Percentiles rank a stretch among this genome's conserved stretches.
Evolutionary conservation across 257 asterid species (phyloP).

Genomic region (Scutellaria minor): DNA sequence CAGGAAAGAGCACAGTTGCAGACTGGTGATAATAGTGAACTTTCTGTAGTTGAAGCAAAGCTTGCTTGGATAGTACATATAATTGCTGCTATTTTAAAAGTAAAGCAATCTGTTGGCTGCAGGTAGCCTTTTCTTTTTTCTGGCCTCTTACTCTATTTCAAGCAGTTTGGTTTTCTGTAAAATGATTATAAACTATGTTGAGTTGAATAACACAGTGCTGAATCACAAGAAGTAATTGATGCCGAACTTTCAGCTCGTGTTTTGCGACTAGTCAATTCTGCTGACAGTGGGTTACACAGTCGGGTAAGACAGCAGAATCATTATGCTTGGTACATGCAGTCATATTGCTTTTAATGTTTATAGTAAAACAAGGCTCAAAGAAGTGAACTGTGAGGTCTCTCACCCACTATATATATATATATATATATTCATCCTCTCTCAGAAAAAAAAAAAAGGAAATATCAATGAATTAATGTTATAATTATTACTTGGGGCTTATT

Average conservation of each 20-base stretch:
- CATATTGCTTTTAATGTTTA: slow-evolving; percentile 22
- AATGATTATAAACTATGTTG: slow-evolving; percentile 29
- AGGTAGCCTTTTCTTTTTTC: slow-evolving; percentile 49
- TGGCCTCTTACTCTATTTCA: slow-evolving; percentile 23
- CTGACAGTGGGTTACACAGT: slow-evolving; percentile 86
- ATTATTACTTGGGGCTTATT: slow-evolving; percentile 1
- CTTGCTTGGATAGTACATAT: slow-evolving; percentile 98
- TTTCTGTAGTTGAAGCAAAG: slow-evolving; percentile 79
- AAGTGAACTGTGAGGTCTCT: not conserved
- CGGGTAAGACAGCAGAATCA: slow-evolving; percentile 57
- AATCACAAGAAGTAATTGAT: slow-evolving; percentile 91
- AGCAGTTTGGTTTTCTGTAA: slow-evolving; percentile 18
- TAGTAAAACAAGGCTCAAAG: slow-evolving; percentile 9
- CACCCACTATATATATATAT: not conserved
- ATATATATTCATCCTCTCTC: not conserved
- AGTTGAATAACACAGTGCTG: slow-evolving; percentile 55
- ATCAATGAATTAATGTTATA: slow-evolving; percentile 12
- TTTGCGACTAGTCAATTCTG: slow-evolving; percentile 77
- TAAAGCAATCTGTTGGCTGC: slow-evolving; percentile 81
- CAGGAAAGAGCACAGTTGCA: slow-evolving; percentile 88
- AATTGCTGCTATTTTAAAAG: slow-evolving; percentile 81
- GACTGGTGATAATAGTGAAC: slow-evolving; percentile 68
- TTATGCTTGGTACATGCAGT: slow-evolving; percentile 1
- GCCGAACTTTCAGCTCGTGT: slow-evolving; percentile 98
- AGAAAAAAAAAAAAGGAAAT: not conserved